Evolutionary conservation across 2,329 filamentous ascomycete species (phyloP), one percentile per base, ranked within the genome.

Genomic region (Podosphaera fusca): DNA sequence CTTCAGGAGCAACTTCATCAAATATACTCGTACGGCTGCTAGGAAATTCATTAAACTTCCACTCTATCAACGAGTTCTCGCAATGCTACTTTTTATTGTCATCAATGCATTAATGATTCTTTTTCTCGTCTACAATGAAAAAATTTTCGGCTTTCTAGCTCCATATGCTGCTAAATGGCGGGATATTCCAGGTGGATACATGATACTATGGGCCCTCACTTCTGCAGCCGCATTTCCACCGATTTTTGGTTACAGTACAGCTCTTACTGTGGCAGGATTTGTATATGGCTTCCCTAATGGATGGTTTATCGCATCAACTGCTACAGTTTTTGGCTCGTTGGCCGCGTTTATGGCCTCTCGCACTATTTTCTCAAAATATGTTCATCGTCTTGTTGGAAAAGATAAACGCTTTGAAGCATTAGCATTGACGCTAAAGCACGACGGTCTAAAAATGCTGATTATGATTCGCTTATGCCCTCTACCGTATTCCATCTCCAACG

Each of bases 401-500:
- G 90, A 98, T 70, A 83, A 81, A 67, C 79, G 89, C 56, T 98
- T 98, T 68, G 80, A 92, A 8, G 92, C 92, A 3, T 76, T 98
- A 33, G 80, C 85, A 30, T 77, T 95, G 64, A 92, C 92, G 6
- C 74, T 98, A 60, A 87, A 94, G 61, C 82, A 86, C 65, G 92
- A 98, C 65, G 92, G 92, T 0, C 70, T 98, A 55, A 85, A 87
- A 64, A 81, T 96, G 56, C 75, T 98, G 51, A 82, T 87, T 60
- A 94, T 92, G 77, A 92, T 98, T 63, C 80, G 92, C 35, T 77
- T 96, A 61, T 96, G 90, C 65, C 92, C 92, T 1, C 69, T 98
- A 59, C 92, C 92, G 12, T 98, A 94, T 69, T 92, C 85, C 56
- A 73, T 96, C 63, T 89, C 85, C 67, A 98, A 98, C 67, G 92